Conservation (phyloP, 2,329 filamentous ascomycete species). For the Didymella exigua region DNA sequence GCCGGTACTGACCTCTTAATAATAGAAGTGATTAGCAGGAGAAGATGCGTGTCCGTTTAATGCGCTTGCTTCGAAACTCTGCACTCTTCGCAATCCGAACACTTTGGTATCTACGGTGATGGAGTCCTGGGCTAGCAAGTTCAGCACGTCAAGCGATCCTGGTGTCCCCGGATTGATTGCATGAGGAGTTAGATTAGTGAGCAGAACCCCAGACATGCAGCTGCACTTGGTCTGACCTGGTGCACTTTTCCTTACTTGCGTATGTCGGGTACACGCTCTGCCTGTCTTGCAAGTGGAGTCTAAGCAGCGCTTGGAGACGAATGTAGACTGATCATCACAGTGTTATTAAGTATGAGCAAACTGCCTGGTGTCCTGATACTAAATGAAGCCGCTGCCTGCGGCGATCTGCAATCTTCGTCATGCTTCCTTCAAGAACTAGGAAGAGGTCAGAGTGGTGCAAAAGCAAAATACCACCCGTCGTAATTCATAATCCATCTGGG, state of each 20-base stretch:
- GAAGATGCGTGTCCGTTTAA: too few species aligned
- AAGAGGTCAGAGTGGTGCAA: background rate
- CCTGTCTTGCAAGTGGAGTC: background rate
- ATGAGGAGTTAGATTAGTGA: background rate
- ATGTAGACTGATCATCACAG: background rate
- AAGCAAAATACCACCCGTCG: background rate
- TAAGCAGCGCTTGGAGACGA: background rate
- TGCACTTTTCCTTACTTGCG: background rate
- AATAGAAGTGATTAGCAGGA: too few species aligned
- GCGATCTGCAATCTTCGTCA: background rate
- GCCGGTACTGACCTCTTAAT: background rate
- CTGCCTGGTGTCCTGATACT: background rate
- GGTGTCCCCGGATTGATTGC: too few species aligned
- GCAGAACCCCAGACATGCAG: background rate
- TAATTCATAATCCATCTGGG: background rate
- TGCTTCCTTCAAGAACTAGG: background rate
- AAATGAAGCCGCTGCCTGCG: background rate
- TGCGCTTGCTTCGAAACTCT: too few species aligned
- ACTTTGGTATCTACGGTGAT: background rate
- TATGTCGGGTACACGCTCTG: background rate
- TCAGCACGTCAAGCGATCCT: background rate
- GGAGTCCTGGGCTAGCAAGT: background rate
- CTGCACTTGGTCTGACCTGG: background rate
- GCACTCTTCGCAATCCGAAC: background rate
- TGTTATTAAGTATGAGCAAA: background rate